Evolutionary conservation across 2,329 filamentous ascomycete species (phyloP).

Genomic region (Aspergillus phoenicis): DNA sequence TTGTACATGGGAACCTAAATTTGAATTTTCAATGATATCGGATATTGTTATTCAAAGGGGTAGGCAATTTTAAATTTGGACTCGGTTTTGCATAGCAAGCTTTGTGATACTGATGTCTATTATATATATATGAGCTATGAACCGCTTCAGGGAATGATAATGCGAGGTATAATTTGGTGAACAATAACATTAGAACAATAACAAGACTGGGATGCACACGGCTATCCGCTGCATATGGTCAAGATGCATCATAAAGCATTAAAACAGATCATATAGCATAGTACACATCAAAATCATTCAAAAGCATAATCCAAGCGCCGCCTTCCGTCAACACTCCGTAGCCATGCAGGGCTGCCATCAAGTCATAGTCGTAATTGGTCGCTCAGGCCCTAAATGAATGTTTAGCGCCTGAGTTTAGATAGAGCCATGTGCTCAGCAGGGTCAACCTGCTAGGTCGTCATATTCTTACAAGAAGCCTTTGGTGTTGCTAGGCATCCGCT

Average conservation of each 20-base stretch:
- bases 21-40: too few relatives aligned
- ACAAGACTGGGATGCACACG: neutral
- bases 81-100: too few relatives aligned
- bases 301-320: constrained; percentile 12
- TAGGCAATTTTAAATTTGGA: too few relatives aligned
- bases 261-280: constrained; percentile 5
- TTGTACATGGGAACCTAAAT: neutral
- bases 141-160: neutral
- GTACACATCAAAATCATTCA: constrained; percentile 19
- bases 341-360: constrained; percentile 18
- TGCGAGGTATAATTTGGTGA: neutral
- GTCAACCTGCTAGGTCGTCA: constrained; percentile 21
- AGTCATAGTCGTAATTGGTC: constrained; percentile 22
- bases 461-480: constrained; percentile 70
- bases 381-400: constrained; percentile 18
- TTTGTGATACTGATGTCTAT: too few relatives aligned
- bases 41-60: too few relatives aligned
- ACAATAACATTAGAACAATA: neutral
- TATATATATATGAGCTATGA: too few relatives aligned
- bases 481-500: constrained; percentile 71
- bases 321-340: constrained; percentile 11
- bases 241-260: constrained; percentile 7
- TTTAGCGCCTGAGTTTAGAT: constrained; percentile 15
- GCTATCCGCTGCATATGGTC: neutral
- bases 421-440: constrained; percentile 18